Base-by-base conservation (phyloP, 768 basidiomycete species). In the Phylloporus rhodoxanthus region DNA sequence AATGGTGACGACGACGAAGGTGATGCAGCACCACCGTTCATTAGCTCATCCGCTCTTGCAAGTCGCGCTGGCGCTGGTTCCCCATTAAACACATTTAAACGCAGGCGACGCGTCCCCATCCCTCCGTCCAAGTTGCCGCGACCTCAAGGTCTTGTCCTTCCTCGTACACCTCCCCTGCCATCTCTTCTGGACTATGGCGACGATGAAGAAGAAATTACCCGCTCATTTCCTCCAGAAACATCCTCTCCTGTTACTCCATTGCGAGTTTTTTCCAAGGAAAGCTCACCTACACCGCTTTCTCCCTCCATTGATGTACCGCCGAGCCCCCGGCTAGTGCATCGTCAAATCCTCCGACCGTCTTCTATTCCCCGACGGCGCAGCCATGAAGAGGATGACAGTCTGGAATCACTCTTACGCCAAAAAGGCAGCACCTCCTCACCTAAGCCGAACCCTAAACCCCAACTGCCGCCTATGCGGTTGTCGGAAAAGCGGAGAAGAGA, bases 1-100 rank as follows among this genome's bases (percentile, higher is more conserved):
- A 91, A 94, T 58, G 77, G 73, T 25, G 88, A 89, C 34, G 91
- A 92, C 54, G 88, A 91, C 37, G 92, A 92, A 56, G 72, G 76
- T 29, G 74, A 76, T 15, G 75, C 68, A 59, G 51, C 64, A 19
- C 63, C 68, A 29, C 64, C 67, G 17, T 60, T 64, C 43, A 62
- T 70, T 52, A 54, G 58, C 34, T 61, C 66, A 34, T 43, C 55
- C 4, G 62, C 52, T 19, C 45, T 62, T 29, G 67, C 57, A 49
- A 57, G 50, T 47, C 66, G 63, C 8, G 38, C 63, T 8, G 57
- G 64, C 40, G 37, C 63, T 8, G 57, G 65, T 42, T 66, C 65
- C 41, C 62, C 68, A 23, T 56, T 72, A 48, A 70, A 65, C 51
- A 57, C 66, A 21, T 66, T 80, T 57, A 85, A 83, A 66, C 80